These are phyloP conservation scores for Luffa acutangula DNA, from an alignment of 306 rosid genomes.

Conservation along the genomic window DNA sequence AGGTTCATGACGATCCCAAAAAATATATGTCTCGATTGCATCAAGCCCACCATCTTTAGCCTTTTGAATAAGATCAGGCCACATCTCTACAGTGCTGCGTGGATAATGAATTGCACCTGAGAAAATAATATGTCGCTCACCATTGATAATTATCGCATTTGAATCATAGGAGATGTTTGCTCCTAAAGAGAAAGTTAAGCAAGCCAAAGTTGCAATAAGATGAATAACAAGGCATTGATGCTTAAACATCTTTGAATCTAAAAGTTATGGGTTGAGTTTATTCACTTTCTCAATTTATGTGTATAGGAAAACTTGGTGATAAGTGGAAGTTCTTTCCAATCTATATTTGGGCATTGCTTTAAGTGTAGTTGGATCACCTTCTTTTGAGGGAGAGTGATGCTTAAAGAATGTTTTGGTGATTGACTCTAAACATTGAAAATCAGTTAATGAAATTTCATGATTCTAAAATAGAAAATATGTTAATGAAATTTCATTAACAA, in stretches of 20 bases:
- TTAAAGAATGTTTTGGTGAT: too few species aligned
- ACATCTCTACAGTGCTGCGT: not conserved
- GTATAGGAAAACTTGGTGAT: not conserved
- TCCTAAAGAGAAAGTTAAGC: not conserved
- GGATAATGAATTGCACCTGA: not conserved
- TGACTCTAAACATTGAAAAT: not conserved
- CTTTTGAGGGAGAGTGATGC: too few species aligned
- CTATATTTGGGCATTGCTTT: not conserved
- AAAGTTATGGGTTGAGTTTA: not conserved
- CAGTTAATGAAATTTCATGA: too few species aligned
- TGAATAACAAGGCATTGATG: not conserved
- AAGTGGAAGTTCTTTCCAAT: not conserved
- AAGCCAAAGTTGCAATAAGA: not conserved
- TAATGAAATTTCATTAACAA: too few species aligned
- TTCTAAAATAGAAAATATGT: too few species aligned
- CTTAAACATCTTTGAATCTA: not conserved
- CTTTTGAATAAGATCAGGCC: not conserved
- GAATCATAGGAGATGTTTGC: not conserved
- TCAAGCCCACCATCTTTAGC: constrained; percentile 9
- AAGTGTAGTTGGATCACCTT: too few species aligned
- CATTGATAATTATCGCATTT: not conserved
- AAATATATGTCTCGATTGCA: constrained; percentile 11
- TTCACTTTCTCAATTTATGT: not conserved
- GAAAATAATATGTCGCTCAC: not conserved
- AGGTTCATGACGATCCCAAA: constrained; percentile 13